Base-by-base conservation (phyloP, 306 rosid genomes). In the Fagus crenata region DNA sequence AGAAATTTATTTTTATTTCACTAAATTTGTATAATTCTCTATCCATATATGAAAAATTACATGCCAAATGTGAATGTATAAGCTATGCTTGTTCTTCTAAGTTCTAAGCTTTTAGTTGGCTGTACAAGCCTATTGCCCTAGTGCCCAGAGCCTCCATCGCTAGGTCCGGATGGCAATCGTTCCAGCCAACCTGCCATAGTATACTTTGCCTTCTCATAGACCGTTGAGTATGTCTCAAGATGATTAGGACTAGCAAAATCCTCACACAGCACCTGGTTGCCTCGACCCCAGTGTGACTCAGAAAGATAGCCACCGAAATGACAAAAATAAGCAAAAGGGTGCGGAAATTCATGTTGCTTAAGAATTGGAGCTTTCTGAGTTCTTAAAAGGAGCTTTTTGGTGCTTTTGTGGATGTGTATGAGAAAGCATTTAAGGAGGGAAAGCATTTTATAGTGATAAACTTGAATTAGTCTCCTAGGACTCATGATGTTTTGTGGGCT, bases 61-160 rank as follows among this genome's bases (percentile, higher is more conserved):
- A n/a, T n/a, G n/a, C n/a, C n/a, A n/a, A n/a, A n/a, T n/a, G n/a
- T n/a, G n/a, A n/a, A n/a, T n/a, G n/a, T n/a, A n/a, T n/a, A n/a
- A n/a, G n/a, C n/a, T n/a, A n/a, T n/a, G n/a, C n/a, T n/a, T n/a
- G n/a, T n/a, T n/a, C n/a, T n/a, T n/a, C n/a, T n/a, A n/a, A n/a
- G n/a, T n/a, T n/a, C n/a, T n/a, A 28, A 28, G 13, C 13, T 8
- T 28, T 35, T 28, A 6, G 13, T 4, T 1, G 17, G 7, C 1
- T 28, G 2, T 2, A 58, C 8, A 11, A 59, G 33, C 39, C 3
- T n/a, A n/a, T n/a, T 31, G n/a, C 6, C 4, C 0, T 11, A 87
- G 75, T 87, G 91, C 53, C 86, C 83, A 3, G 74, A 39, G 43
- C 86, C 83, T 43, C 18, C 17, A 39, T 54, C 78, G 35, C 86